A percentile compares a stretch with the other conserved stretches of the same genome.
Conservation (phyloP, 2,329 filamentous ascomycete species). For the Stemphylium lycopersici region DNA sequence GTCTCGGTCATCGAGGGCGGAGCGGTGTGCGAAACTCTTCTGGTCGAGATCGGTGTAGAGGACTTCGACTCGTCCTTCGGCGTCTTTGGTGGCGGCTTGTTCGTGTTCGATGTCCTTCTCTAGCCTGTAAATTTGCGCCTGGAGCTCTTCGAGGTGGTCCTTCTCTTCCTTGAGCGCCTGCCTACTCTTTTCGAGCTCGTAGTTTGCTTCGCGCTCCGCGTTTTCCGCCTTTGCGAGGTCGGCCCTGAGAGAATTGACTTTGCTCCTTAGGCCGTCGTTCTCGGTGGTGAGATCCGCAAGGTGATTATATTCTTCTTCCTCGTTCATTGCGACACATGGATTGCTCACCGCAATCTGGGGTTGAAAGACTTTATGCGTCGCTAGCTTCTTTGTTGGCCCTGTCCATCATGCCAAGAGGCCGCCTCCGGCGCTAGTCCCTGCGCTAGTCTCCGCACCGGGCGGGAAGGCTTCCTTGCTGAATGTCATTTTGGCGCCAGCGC, state of each 20-base stretch:
- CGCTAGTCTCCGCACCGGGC: conserved; percentile 4
- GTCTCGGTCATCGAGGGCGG: background rate
- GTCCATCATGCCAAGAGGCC: conserved; percentile 7
- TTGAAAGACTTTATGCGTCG: conserved; percentile 6
- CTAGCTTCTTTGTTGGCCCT: conserved; percentile 17
- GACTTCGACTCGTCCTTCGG: background rate
- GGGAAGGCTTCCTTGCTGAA: conserved; percentile 8
- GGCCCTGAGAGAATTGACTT: background rate
- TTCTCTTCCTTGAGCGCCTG: background rate
- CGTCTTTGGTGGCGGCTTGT: conserved; percentile 1
- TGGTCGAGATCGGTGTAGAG: conserved; percentile 3
- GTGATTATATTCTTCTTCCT: conserved; percentile 3
- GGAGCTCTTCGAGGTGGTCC: background rate
- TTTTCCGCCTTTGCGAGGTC: background rate
- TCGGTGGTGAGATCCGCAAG: background rate
- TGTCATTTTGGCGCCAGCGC: conserved; percentile 11
- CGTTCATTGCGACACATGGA: background rate
- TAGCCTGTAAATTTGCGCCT: conserved; percentile 5
- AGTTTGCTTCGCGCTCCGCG: background rate
- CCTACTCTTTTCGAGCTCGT: conserved; percentile 1
- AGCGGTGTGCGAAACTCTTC: conserved; percentile 1
- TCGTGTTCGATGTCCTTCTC: background rate
- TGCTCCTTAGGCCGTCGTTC: background rate
- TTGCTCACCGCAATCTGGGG: conserved; percentile 9
- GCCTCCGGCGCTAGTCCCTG: conserved; percentile 5